Evolutionary conservation across 352 stramenopile genomes (phyloP).

Genomic region (Phytophthora boehmeriae): DNA sequence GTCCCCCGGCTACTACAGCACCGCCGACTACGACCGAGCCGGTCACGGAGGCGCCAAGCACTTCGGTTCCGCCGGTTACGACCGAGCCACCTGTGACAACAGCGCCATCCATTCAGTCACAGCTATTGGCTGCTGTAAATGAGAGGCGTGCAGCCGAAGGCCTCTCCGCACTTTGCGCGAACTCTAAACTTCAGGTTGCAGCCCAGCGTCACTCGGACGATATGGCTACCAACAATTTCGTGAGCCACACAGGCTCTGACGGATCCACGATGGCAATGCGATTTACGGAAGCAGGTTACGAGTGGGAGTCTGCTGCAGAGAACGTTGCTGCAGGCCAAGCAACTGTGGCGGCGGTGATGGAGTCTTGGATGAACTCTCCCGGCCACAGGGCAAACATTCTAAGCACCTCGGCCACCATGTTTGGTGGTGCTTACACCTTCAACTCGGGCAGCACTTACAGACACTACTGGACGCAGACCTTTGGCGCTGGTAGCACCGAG

Average conservation of each 20-base stretch:
- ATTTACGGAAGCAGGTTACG: constrained; percentile 34
- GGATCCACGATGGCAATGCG: constrained; percentile 29
- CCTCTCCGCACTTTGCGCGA: constrained; percentile 27
- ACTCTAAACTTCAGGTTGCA: constrained; percentile 18
- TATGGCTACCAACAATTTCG: constrained; percentile 33
- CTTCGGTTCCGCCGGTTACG: neutral
- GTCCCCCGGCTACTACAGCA: too few species aligned
- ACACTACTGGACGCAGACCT: constrained; percentile 49
- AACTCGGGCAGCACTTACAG: constrained; percentile 23
- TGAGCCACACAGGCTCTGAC: constrained; percentile 37
- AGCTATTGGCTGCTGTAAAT: constrained; percentile 41
- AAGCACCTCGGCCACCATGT: constrained; percentile 10
- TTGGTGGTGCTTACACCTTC: constrained; percentile 18
- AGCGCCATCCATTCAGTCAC: constrained; percentile 2
- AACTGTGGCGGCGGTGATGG: constrained; percentile 35
- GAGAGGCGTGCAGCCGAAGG: constrained; percentile 29
- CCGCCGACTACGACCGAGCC: too few species aligned
- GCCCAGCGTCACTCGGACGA: constrained; percentile 21
- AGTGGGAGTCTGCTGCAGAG: constrained; percentile 38
- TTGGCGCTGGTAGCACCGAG: constrained; percentile 18
- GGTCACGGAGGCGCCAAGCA: too few species aligned
- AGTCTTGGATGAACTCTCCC: constrained; percentile 45
- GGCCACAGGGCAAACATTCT: constrained; percentile 43
- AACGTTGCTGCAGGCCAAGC: constrained; percentile 41
- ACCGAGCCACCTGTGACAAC: neutral